These are phyloP conservation scores for Fusarium torulosum DNA, from an alignment of 2,329 filamentous ascomycete genomes.

Conservation along the genomic window DNA sequence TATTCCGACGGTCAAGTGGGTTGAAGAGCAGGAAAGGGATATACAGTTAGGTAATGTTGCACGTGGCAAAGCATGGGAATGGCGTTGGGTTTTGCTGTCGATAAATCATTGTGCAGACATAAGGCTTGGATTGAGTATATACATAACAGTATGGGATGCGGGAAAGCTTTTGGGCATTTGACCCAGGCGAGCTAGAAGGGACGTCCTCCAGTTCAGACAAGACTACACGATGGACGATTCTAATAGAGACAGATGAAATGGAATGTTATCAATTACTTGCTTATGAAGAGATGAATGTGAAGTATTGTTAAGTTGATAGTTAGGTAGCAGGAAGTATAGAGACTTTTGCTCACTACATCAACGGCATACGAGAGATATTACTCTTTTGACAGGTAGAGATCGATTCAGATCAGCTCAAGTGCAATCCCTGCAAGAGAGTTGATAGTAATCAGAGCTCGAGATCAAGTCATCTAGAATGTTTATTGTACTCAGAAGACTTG, in stretches of 20 bases:
- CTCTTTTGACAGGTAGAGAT: too few species aligned
- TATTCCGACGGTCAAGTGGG: slow-evolving; percentile 19
- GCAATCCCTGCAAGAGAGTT: too few species aligned
- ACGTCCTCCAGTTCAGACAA: slow-evolving; percentile 23
- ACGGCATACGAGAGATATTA: too few species aligned
- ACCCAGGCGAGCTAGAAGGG: slow-evolving; percentile 16
- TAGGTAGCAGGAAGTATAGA: too few species aligned
- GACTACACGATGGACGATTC: slow-evolving; percentile 38
- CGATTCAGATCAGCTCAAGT: too few species aligned
- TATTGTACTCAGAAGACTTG: too few species aligned
- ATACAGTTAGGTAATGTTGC: slow-evolving; percentile 45
- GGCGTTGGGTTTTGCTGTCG: slow-evolving; percentile 46
- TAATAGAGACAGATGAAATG: slow-evolving; percentile 46
- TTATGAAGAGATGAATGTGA: background rate
- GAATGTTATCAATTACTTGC: slow-evolving; percentile 25
- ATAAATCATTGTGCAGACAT: slow-evolving; percentile 39
- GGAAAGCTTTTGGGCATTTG: slow-evolving; percentile 29
- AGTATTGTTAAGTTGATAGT: too few species aligned
- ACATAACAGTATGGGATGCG: slow-evolving; percentile 19
- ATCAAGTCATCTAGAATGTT: too few species aligned
- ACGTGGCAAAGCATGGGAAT: slow-evolving; percentile 46
- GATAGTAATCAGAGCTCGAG: too few species aligned
- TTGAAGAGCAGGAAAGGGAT: slow-evolving; percentile 32
- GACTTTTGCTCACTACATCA: too few species aligned
- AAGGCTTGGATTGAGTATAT: slow-evolving; percentile 28